Conservation (phyloP, 2,329 filamentous ascomycete species). For the Xylaria sp. region DNA sequence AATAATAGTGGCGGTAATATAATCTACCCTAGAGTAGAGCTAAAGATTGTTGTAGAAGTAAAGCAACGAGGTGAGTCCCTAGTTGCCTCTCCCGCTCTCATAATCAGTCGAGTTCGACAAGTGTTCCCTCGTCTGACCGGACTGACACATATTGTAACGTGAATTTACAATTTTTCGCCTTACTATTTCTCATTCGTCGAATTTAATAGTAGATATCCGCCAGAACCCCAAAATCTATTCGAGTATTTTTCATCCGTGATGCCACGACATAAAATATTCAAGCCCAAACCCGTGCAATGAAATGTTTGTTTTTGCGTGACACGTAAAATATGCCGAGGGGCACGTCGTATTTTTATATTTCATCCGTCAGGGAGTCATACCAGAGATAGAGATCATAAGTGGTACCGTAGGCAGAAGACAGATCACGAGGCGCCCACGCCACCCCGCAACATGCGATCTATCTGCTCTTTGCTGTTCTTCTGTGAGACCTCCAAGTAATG, state of each 20-base stretch:
- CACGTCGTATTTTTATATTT: neutral
- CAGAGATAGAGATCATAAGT: neutral
- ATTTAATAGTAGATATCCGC: neutral
- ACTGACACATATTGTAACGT: neutral
- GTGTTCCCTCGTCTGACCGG: neutral
- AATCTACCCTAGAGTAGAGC: neutral
- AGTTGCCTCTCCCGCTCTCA: neutral
- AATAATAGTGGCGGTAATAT: too few species aligned
- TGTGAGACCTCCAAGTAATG: slow-evolving; percentile 94
- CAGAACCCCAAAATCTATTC: neutral
- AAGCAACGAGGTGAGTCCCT: neutral
- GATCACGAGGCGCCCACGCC: slow-evolving; percentile 47
- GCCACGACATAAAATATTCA: slow-evolving; percentile 7
- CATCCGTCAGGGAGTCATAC: neutral
- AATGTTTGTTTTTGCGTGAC: slow-evolving; percentile 11
- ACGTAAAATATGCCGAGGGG: slow-evolving; percentile 4
- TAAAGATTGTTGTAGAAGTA: too few species aligned
- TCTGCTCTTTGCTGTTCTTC: slow-evolving; percentile 91
- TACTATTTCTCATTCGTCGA: neutral
- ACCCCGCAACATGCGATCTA: slow-evolving; percentile 83
- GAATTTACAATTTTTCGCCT: neutral
- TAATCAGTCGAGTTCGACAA: neutral
- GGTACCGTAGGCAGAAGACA: slow-evolving; percentile 39
- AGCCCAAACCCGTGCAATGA: slow-evolving; percentile 1
- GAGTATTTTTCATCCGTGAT: neutral